Evolutionary conservation across 352 stramenopile species (phyloP).

Genomic region (Phytophthora sansomeana): DNA sequence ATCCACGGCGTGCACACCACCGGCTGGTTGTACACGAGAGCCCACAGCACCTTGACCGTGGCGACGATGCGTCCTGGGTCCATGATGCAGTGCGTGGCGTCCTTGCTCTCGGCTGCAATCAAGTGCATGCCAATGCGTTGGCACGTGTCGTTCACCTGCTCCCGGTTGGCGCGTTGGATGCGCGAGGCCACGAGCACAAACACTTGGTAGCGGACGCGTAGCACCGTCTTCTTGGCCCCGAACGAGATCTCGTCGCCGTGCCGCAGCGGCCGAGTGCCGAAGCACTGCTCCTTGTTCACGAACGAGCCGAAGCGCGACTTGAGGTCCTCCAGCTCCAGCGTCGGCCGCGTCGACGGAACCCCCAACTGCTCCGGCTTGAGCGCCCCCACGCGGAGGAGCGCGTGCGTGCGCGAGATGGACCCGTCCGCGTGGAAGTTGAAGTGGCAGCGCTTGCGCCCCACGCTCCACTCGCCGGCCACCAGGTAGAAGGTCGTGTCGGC

Average conservation of each 20-base stretch:
- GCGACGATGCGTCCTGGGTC: conserved; percentile 82
- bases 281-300: conserved; percentile 80
- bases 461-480: conserved; percentile 83
- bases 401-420: conserved; percentile 86
- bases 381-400: conserved; percentile 75
- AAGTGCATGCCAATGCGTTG: conserved; percentile 86
- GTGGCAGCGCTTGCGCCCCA: conserved; percentile 85
- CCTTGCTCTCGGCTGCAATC: conserved; percentile 55
- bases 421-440: conserved; percentile 86
- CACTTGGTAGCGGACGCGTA: conserved; percentile 82
- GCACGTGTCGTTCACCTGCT: conserved; percentile 76
- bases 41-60: conserved; percentile 89
- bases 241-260: conserved; percentile 86
- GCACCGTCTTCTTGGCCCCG: conserved; percentile 81
- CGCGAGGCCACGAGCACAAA: conserved; percentile 85
- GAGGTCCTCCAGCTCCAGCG: conserved; percentile 80
- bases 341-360: conserved; percentile 61
- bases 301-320: conserved; percentile 90
- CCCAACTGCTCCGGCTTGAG: conserved; percentile 66
- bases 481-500: conserved; percentile 81
- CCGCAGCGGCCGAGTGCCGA: conserved; percentile 51
- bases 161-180: conserved; percentile 65
- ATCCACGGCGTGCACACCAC: conserved; percentile 87
- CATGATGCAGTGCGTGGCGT: conserved; percentile 89
- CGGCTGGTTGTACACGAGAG: conserved; percentile 85